Evolutionary conservation across 768 basidiomycete genomes (phyloP), one percentile per base, ranked within the genome.

Genomic region (Lentinula raphanica): DNA sequence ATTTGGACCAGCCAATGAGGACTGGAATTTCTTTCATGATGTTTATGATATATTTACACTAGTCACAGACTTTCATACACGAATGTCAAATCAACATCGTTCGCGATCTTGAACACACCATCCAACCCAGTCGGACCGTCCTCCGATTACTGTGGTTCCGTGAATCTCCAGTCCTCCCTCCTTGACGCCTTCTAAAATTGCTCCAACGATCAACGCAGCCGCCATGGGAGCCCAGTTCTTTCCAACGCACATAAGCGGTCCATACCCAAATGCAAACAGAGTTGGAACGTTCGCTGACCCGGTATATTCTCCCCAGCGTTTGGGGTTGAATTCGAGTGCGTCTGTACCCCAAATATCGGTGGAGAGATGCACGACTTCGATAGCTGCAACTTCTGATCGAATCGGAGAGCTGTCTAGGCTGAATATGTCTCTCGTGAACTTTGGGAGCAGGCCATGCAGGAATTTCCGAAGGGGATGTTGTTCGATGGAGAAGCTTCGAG

Each of bases 161-260:
- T 66, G 61, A 50, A 74, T 65, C 36, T 21, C 50, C 58, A 65
- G 72, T 15, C 63, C 64, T 3, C 66, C 61, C 1, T 65, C 69
- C 27, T 72, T 65, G 12, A 77, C 40, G 11, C 65, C 67, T 23
- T 76, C 71, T 3, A 82, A 56, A 3, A 83, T 59, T 12, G 71
- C 74, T 0, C 75, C 79, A 3, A 73, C 73, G 28, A 86, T 71
- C 1, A 83, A 59, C 0, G 72, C 84, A 2, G 76, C 79, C 1
- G 81, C 79, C 50, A 79, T 73, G 1, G 81, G 77, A 5, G 80
- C 84, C 76, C 83, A 83, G 3, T 65, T 68, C 17, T 64, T 63
- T 0, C 79, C 84, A 7, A 79, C 71, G 49, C 82, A 84, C n/a
- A 69, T 63, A 53, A 84, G 62, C 11, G 69, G 69, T 1, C 80